phyloP scores from a whole-genome alignment of 768 basidiomycete genomes.

The Auricularia sp. region DNA sequence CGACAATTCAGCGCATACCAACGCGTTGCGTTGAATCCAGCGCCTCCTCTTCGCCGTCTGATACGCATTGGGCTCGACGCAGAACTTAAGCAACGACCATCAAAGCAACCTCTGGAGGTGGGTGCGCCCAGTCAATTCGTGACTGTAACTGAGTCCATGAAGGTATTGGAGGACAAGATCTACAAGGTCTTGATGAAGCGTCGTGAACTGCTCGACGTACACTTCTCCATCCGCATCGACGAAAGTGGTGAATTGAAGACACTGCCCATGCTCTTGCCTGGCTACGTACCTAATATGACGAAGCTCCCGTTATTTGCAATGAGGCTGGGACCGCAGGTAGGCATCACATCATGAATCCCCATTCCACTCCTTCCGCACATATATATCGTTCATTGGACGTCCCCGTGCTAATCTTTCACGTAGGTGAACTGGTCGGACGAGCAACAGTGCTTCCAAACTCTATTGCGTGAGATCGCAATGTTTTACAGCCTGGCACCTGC shows the following conservation, averaged over 20 bases:
- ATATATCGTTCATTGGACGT: not conserved
- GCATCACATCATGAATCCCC: constrained; percentile 6
- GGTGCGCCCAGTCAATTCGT: not conserved
- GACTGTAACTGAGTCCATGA: not conserved
- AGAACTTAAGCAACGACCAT: constrained; percentile 25
- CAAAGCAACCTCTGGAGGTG: not conserved
- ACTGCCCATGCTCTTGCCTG: constrained; percentile 73
- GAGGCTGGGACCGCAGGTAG: constrained; percentile 84
- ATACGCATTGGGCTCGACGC: constrained; percentile 70
- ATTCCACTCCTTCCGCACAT: not conserved
- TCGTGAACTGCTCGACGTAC: constrained; percentile 83
- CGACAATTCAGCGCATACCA: constrained; percentile 83
- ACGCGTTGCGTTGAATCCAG: constrained; percentile 70
- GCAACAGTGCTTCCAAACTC: constrained; percentile 71
- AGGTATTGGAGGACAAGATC: constrained; percentile 28
- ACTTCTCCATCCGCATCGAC: constrained; percentile 73
- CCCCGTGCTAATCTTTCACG: not conserved
- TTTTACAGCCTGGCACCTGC: constrained; percentile 71
- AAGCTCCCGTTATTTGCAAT: constrained; percentile 84
- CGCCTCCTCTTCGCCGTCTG: constrained; percentile 62
- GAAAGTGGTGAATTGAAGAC: constrained; percentile 58
- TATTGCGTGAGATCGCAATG: constrained; percentile 82
- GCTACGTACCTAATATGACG: constrained; percentile 85
- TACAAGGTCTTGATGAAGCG: constrained; percentile 45
- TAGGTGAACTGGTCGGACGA: constrained; percentile 89